Evolutionary conservation across 2,329 filamentous ascomycete species (phyloP).

Genomic region (Chrysoporthe austroafricana): DNA sequence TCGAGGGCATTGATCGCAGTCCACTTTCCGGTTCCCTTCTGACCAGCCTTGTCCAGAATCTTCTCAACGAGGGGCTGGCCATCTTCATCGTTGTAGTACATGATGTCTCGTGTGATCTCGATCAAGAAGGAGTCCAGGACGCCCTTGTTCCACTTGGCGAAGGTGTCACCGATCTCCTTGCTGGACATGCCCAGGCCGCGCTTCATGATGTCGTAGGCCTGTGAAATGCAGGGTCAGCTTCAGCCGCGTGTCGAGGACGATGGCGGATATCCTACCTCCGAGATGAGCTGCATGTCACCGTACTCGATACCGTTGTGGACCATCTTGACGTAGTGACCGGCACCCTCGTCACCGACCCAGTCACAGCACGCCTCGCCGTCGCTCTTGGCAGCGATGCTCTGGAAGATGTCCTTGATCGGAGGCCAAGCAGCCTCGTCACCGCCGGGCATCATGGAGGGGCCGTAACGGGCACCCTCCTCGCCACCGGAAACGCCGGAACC

Average conservation of each 20-base stretch:
- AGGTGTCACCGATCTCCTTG: constrained; percentile 96
- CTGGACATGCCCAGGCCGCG: constrained; percentile 84
- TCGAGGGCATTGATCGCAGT: constrained; percentile 99
- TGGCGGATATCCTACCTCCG: constrained; percentile 70
- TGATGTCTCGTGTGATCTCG: constrained; percentile 97
- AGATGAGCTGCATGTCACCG: constrained; percentile 99
- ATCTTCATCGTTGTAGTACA: constrained; percentile 97
- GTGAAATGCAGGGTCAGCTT: constrained; percentile 13
- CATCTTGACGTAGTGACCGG: constrained; percentile 99
- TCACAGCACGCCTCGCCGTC: constrained; percentile 98
- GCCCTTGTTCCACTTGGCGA: constrained; percentile 97
- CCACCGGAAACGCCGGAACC: constrained; percentile 97
- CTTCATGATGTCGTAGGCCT: constrained; percentile 99
- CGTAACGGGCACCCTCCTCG: constrained; percentile 98
- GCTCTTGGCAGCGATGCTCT: constrained; percentile 96
- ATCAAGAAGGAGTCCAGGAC: constrained; percentile 99
- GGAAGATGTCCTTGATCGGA: constrained; percentile 98
- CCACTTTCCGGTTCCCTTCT: constrained; percentile 99
- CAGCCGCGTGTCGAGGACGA: not conserved
- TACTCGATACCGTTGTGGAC: constrained; percentile 99
- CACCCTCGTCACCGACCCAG: constrained; percentile 99
- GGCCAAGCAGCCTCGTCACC: constrained; percentile 98
- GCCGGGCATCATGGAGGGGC: constrained; percentile 97
- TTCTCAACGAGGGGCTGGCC: constrained; percentile 92
- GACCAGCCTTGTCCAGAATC: constrained; percentile 96